Evolutionary conservation across 768 basidiomycete species (phyloP).

Genomic region (Nidula microcarpa): DNA sequence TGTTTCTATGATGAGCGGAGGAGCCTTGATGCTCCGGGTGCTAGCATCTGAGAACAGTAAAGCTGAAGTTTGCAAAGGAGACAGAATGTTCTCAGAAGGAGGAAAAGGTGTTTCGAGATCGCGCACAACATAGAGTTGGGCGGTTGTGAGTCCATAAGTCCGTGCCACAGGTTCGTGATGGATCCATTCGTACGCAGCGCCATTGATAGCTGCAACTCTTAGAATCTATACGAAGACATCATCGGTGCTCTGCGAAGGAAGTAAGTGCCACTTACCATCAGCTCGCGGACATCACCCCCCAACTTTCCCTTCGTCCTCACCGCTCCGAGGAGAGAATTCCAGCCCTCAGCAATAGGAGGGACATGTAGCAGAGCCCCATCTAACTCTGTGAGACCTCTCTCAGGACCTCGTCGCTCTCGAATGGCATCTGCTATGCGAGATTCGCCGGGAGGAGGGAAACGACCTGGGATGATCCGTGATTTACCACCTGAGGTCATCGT

Average conservation of each 20-base stretch:
- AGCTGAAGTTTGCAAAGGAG: conserved; percentile 46
- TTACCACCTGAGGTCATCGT: not conserved
- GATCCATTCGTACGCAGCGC: conserved; percentile 53
- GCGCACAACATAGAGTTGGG: conserved; percentile 53
- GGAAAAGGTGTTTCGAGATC: conserved; percentile 40
- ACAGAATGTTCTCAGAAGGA: conserved; percentile 35
- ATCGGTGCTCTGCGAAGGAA: not conserved
- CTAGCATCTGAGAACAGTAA: conserved; percentile 58
- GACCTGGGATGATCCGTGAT: conserved; percentile 42
- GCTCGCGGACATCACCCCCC: conserved; percentile 44
- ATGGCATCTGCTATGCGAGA: conserved; percentile 47
- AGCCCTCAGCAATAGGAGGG: conserved; percentile 45
- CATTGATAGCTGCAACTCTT: conserved; percentile 46
- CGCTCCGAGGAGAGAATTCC: conserved; percentile 47
- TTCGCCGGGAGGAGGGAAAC: conserved; percentile 38
- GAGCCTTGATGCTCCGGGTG: conserved; percentile 44
- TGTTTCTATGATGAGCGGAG: conserved; percentile 31
- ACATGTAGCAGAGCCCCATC: conserved; percentile 48
- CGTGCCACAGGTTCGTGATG: conserved; percentile 52
- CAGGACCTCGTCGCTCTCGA: conserved; percentile 38
- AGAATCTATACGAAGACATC: conserved; percentile 31
- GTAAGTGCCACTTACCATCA: conserved; percentile 34
- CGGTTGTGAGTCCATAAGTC: conserved; percentile 44
- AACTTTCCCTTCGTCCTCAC: conserved; percentile 44
- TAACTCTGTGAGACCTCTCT: conserved; percentile 44